Evolutionary conservation across 1,139 yeast genomes (phyloP), one percentile per base, ranked within the genome.

Genomic region (Wickerhamomyces sp.): DNA sequence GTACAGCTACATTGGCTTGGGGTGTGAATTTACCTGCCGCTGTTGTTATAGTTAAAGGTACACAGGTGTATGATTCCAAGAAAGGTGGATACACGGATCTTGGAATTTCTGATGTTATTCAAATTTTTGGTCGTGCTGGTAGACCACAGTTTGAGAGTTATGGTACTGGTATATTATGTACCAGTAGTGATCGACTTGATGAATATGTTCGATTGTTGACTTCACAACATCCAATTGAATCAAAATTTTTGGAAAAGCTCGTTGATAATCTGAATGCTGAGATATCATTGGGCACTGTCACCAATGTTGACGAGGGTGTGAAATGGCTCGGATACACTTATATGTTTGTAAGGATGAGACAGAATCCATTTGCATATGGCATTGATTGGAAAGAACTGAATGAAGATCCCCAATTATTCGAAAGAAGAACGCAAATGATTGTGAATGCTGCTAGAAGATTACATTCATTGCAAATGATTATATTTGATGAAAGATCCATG

Each of bases 1-100:
- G 96, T 69, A 93, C 99, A 2, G 95, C 98, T 0, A 93, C 99
- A 0, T 72, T 93, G 40, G 99, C 99, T 0, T 93, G 99, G 99
- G 99, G 99, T 72, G 97, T 93, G 13, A 93, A 93, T 55, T 67
- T 93, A 41, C 98, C 99, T 2, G 98, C 98, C 7, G 97, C 96
- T 4, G 95, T 89, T 28, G 99, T 93, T 18, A 86, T 93, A 45
- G 79, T 93, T 35, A 89, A 91, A 54, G 98, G 99, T 1, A 93
- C 99, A 0, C 96, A 88, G 54, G 87, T 93, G 0, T 93, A 93
- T 55, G 95, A 93, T 58, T 75, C 98, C 0, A 87, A 89, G 54
- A 85, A 83, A 39, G 98, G 98, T 68, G 96, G 97, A 0, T 87
- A 80, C 57, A 78, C 82, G 4, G 98, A 93, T 54, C 68, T 93